Evolutionary conservation across 768 basidiomycete genomes (phyloP).

Genomic region (Panaeolus papilionaceus): DNA sequence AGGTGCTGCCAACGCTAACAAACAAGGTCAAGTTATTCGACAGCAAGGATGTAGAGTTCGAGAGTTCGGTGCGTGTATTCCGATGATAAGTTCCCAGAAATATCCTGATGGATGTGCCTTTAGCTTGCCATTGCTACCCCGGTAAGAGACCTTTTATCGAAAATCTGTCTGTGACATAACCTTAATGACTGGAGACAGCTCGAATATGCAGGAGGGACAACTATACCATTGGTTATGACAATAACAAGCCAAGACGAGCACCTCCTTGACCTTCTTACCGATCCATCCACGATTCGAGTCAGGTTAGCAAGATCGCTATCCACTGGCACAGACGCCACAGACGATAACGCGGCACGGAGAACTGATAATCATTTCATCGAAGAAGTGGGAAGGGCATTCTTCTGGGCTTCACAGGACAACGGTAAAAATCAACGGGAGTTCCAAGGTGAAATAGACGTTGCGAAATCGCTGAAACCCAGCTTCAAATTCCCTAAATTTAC

Average conservation of each 20-base stretch:
- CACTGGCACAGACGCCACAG: slow-evolving; percentile 54
- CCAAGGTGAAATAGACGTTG: slow-evolving; percentile 59
- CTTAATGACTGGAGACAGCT: slow-evolving; percentile 33
- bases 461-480: slow-evolving; percentile 47
- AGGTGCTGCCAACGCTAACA: slow-evolving; percentile 30
- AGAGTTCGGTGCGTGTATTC: slow-evolving; percentile 39
- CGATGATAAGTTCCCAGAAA: not conserved
- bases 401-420: slow-evolving; percentile 52
- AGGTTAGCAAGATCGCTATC: slow-evolving; percentile 53
- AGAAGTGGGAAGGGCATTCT: slow-evolving; percentile 48
- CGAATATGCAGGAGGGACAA: slow-evolving; percentile 46
- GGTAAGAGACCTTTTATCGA: slow-evolving; percentile 30
- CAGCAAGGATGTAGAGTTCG: slow-evolving; percentile 34
- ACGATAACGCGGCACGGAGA: slow-evolving; percentile 41
- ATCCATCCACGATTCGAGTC: slow-evolving; percentile 45
- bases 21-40: slow-evolving; percentile 38
- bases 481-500: slow-evolving; percentile 49
- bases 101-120: slow-evolving; percentile 5
- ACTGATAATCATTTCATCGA: slow-evolving; percentile 55
- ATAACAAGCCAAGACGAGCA: slow-evolving; percentile 41
- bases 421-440: slow-evolving; percentile 42
- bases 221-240: slow-evolving; percentile 44
- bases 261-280: slow-evolving; percentile 38
- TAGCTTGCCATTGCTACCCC: slow-evolving; percentile 48
- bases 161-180: not conserved